A percentile compares a stretch with the other conserved stretches of the same genome.
These are phyloP conservation scores for Cladosporium sp. DNA, from an alignment of 2,329 filamentous ascomycete species.

Conservation along the genomic window DNA sequence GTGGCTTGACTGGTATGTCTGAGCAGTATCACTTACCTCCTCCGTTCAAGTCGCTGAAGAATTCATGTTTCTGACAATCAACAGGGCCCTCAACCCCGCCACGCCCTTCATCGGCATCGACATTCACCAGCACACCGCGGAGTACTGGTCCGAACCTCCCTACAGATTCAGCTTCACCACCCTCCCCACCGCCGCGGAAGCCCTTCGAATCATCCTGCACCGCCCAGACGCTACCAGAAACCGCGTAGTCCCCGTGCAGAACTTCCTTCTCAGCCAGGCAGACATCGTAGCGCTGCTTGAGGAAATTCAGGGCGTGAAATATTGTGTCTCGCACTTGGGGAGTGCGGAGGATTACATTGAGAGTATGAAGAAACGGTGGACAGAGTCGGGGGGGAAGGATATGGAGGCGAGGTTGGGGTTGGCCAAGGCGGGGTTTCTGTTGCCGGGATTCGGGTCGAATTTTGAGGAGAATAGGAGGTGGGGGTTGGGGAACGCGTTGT, in stretches of 20 bases:
- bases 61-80: too few relatives aligned
- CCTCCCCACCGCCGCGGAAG: conserved; percentile 27
- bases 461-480: conserved; percentile 5
- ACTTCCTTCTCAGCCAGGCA: conserved; percentile 60
- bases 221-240: conserved; percentile 30
- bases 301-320: conserved; percentile 55
- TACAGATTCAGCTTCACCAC: conserved; percentile 27
- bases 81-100: conserved; percentile 12
- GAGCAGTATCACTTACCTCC: too few relatives aligned
- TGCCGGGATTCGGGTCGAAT: conserved; percentile 15
- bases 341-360: conserved; percentile 11
- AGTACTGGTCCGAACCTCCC: conserved; percentile 30
- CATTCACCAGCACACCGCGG: conserved; percentile 11
- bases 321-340: conserved; percentile 40
- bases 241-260: conserved; percentile 54
- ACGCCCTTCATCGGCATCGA: conserved; percentile 17
- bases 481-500: not conserved
- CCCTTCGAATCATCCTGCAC: conserved; percentile 26
- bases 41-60: too few relatives aligned
- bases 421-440: conserved; percentile 16
- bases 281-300: conserved; percentile 62
- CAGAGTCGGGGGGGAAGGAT: conserved; percentile 9
- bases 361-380: conserved; percentile 12
- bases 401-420: conserved; percentile 10
- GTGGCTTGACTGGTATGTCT: conserved; percentile 33